These are phyloP conservation scores for Malbranchea zuffiana DNA, from an alignment of 2,329 filamentous ascomycete genomes.

Conservation along the genomic window DNA sequence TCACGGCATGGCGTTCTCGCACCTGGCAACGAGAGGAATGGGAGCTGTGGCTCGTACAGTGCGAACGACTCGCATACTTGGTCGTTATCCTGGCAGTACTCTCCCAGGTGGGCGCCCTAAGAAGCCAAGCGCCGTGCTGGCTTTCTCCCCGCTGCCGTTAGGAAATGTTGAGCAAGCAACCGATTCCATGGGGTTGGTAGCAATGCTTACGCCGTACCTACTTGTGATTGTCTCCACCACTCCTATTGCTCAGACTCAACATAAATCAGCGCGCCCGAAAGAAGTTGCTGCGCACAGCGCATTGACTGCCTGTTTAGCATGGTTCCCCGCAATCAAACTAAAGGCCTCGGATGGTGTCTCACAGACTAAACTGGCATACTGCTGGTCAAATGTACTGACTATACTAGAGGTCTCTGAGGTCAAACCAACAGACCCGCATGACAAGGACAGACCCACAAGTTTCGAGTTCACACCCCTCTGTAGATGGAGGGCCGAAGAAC, in stretches of 20 bases:
- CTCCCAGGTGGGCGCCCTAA: conserved; percentile 52
- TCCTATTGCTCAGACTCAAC: conserved; percentile 88
- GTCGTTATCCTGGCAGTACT: conserved; percentile 66
- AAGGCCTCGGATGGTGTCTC: conserved; percentile 62
- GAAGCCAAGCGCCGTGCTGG: conserved; percentile 89
- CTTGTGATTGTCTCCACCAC: conserved; percentile 96
- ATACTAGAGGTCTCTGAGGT: conserved; percentile 78
- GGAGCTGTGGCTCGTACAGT: conserved; percentile 75
- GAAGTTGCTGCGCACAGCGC: conserved; percentile 82
- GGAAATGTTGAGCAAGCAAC: conserved; percentile 89
- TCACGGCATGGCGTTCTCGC: conserved; percentile 94
- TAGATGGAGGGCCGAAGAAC: conserved; percentile 86
- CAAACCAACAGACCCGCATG: conserved; percentile 43
- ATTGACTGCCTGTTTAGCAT: conserved; percentile 86
- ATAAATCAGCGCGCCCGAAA: conserved; percentile 84
- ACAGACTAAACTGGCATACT: conserved; percentile 81
- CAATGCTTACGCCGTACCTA: conserved; percentile 89
- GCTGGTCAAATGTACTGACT: conserved; percentile 96
- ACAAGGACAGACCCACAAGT: conserved; percentile 65
- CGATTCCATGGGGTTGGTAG: conserved; percentile 79
- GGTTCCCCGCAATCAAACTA: conserved; percentile 92
- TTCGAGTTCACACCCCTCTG: conserved; percentile 73
- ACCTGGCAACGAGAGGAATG: conserved; percentile 82
- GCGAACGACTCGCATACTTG: conserved; percentile 80
- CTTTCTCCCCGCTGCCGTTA: conserved; percentile 78